Evolutionary conservation across 208 protist genomes (phyloP).

Genomic region (Acanthamoeba healyi): DNA sequence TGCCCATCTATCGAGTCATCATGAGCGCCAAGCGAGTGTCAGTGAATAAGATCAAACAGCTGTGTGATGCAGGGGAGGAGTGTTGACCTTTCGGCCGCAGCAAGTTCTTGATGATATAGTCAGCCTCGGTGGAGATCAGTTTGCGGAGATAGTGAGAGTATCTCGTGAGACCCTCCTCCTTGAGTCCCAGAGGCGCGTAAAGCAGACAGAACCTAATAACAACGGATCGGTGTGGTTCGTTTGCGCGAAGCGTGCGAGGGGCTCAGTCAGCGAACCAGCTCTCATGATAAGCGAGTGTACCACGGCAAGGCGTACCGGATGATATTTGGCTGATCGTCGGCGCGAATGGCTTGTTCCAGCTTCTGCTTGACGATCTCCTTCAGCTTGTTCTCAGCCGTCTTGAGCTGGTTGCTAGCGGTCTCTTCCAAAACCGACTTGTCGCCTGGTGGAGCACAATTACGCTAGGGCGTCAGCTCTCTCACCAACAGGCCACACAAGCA

Average conservation of each 20-base stretch:
- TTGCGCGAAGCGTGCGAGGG: background rate
- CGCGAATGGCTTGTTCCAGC: slow-evolving; percentile 62
- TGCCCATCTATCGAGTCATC: background rate
- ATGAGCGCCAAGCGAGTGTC: background rate
- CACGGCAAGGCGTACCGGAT: slow-evolving; percentile 23
- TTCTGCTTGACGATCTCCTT: slow-evolving; percentile 68
- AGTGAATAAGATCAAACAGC: no score
- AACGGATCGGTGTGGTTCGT: background rate
- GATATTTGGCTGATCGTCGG: slow-evolving; percentile 64
- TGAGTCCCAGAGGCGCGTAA: slow-evolving; percentile 53
- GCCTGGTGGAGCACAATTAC: background rate
- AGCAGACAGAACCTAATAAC: slow-evolving; percentile 41
- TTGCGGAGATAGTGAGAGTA: slow-evolving; percentile 65
- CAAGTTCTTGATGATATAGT: slow-evolving; percentile 66
- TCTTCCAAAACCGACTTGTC: slow-evolving; percentile 70
- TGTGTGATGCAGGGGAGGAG: background rate
- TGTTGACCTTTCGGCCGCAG: slow-evolving; percentile 48
- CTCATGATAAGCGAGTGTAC: background rate
- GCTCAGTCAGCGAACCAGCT: no score
- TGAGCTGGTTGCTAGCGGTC: slow-evolving; percentile 62
- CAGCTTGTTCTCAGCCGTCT: slow-evolving; percentile 71
- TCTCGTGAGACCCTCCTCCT: slow-evolving; percentile 45
- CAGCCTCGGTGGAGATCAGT: slow-evolving; percentile 41
- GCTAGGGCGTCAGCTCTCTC: background rate
- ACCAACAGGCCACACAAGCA: background rate